These are phyloP conservation scores for Fusarium nanum DNA, from an alignment of 2,329 filamentous ascomycete species.

Conservation along the genomic window DNA sequence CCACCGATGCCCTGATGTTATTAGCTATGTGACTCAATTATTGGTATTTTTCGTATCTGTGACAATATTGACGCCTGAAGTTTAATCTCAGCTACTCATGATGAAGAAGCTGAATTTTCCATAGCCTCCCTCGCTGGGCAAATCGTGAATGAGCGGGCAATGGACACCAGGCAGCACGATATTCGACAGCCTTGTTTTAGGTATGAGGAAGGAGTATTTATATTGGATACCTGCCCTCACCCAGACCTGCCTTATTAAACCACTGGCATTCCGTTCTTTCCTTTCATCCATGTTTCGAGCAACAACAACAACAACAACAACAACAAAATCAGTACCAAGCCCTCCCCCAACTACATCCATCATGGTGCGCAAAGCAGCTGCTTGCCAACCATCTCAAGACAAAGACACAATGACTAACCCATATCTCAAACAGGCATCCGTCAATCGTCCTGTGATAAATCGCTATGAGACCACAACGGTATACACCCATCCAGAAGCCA, in stretches of 20 bases:
- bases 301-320: not conserved
- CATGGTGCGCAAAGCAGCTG: constrained; percentile 38
- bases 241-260: not conserved
- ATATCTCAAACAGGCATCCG: constrained; percentile 52
- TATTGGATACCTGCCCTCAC: constrained; percentile 5
- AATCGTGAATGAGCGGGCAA: constrained; percentile 7
- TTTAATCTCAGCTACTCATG: not conserved
- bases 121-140: constrained; percentile 1
- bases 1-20: constrained; percentile 24
- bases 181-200: constrained; percentile 20
- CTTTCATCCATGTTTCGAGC: constrained; percentile 31
- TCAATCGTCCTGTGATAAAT: constrained; percentile 44
- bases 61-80: not conserved
- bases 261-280: not conserved
- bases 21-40: not conserved
- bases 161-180: constrained; percentile 21
- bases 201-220: constrained; percentile 17
- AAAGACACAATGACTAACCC: not conserved
- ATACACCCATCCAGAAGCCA: constrained; percentile 68
- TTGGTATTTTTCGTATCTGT: not conserved
- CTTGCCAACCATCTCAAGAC: not conserved
- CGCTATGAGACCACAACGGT: constrained; percentile 70
- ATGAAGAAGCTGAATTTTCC: not conserved
- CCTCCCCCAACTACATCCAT: constrained; percentile 25
- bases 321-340: constrained; percentile 5